A percentile compares a stretch with the other conserved stretches of the same genome.
Conservation (phyloP, 768 basidiomycete genomes). For the Russula dissimulans region DNA sequence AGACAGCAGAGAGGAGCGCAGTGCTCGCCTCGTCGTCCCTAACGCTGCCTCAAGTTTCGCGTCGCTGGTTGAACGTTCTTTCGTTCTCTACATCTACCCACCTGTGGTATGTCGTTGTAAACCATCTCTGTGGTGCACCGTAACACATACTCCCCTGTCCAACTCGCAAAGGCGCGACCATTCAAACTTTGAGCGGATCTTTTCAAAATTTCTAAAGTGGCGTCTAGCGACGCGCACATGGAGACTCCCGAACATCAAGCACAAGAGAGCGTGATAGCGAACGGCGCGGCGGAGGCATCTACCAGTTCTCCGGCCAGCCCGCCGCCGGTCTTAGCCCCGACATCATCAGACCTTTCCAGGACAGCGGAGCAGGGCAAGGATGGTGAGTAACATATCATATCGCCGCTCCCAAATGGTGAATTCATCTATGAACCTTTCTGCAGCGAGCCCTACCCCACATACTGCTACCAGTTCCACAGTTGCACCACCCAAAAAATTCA, state of each 20-base stretch:
- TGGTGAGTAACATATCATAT: not conserved
- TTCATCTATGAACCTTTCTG: not conserved
- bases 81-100: not conserved
- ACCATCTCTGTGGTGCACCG: not conserved
- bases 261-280: conserved; percentile 38
- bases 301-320: conserved; percentile 8
- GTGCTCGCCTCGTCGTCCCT: not conserved
- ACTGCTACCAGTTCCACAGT: conserved; percentile 20
- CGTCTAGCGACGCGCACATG: conserved; percentile 78
- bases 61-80: not conserved
- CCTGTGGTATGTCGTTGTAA: conserved; percentile 5
- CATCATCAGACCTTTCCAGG: conserved; percentile 9
- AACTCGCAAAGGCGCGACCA: not conserved
- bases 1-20: not conserved
- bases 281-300: conserved; percentile 20
- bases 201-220: conserved; percentile 23
- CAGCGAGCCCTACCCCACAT: conserved; percentile 10
- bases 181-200: not conserved
- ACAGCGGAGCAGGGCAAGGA: conserved; percentile 12
- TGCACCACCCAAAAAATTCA: conserved; percentile 76
- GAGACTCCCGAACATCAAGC: conserved; percentile 49
- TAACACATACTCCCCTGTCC: not conserved
- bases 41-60: conserved; percentile 1
- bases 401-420: not conserved
- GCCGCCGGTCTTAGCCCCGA: not conserved